Base-by-base conservation (phyloP, 2,329 filamentous ascomycete species). In the Trichophyton rubrum region DNA sequence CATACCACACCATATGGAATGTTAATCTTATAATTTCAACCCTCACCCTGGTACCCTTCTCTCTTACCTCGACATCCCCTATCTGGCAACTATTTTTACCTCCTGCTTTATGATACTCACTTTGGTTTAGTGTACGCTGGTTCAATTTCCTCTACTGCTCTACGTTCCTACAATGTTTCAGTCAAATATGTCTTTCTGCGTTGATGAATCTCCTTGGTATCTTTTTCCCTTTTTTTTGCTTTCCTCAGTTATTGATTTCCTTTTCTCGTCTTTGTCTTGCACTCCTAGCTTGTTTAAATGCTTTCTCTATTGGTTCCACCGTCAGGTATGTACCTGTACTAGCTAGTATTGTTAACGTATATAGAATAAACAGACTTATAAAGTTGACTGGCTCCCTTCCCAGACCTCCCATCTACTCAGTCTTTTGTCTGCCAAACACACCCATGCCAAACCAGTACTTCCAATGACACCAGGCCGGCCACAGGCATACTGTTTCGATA, bases 401-500 rank as follows among this genome's bases (percentile, higher is more conserved):
- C n/a, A 27, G n/a, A 8, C 43, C 43, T 11, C 22, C 43, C 43
- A 11, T 47, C 24, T 53, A 57, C 30, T 41, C 38, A 4, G 55
- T 22, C 40, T 62, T 22, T 45, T 62, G 59, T 43, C 56, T 61
- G 17, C 62, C 62, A 58, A 65, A 67, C 15, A 65, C 62, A 11
- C 65, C 67, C 6, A 62, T 62, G 27, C 61, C 65, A 51, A 61
- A 27, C 64, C 63, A 65, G 49, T 65, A 65, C 57, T 58, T 41
- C 64, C 61, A 63, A 57, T 64, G 64, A 6, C 60, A 60, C 63
- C 61, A 60, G 57, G 62, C 63, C 30, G 62, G 60, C 63, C 58
- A 63, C 60, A 66, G 62, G 51, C 69, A 72, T 9, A 79, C 71
- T 58, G 73, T 74, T 68, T 82, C 80, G 51, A 81, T 74, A 64